Conservation (phyloP, 805 yeast species). For the Wickerhamiella sergipiensis region DNA sequence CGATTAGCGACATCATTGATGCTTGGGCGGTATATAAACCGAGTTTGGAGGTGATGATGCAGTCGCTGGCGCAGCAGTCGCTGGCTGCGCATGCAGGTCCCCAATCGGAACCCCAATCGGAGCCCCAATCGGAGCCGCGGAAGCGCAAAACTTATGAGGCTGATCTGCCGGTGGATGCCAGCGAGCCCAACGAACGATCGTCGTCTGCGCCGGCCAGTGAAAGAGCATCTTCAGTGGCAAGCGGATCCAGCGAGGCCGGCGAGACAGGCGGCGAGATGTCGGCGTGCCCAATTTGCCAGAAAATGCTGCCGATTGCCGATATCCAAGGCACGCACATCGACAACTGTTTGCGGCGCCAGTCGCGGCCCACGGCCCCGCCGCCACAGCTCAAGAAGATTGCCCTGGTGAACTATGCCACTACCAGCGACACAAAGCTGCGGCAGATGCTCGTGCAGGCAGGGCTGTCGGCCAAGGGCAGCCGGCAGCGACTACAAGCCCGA, state of each 20-base stretch:
- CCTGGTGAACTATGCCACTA: constrained; percentile 48
- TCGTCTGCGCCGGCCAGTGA: too few relatives aligned
- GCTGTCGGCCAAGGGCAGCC: constrained; percentile 49
- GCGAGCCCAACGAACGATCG: constrained; percentile 67
- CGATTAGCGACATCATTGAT: constrained; percentile 57
- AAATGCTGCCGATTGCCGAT: constrained; percentile 38
- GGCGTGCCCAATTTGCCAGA: constrained; percentile 56
- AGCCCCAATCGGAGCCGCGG: neutral
- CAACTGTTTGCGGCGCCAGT: constrained; percentile 31
- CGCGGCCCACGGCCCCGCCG: constrained; percentile 8
- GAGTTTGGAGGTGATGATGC: too few relatives aligned
- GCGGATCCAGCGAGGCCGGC: too few relatives aligned
- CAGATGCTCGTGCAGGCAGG: constrained; percentile 41
- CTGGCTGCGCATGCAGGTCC: too few relatives aligned
- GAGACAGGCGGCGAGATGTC: too few relatives aligned
- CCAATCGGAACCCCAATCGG: too few relatives aligned
- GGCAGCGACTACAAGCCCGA: constrained; percentile 50
- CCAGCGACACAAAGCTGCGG: constrained; percentile 46
- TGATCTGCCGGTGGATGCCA: constrained; percentile 20
- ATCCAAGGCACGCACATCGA: constrained; percentile 52
- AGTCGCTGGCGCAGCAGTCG: too few relatives aligned
- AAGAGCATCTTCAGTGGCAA: too few relatives aligned
- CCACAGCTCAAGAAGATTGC: constrained; percentile 11
- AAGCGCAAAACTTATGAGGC: neutral
- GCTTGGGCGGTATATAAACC: constrained; percentile 26